Percentiles rank a stretch among this genome's conserved stretches.
These are phyloP conservation scores for Zoysia pacifica DNA, from an alignment of 176 grass and related monocot species.

Conservation along the genomic window DNA sequence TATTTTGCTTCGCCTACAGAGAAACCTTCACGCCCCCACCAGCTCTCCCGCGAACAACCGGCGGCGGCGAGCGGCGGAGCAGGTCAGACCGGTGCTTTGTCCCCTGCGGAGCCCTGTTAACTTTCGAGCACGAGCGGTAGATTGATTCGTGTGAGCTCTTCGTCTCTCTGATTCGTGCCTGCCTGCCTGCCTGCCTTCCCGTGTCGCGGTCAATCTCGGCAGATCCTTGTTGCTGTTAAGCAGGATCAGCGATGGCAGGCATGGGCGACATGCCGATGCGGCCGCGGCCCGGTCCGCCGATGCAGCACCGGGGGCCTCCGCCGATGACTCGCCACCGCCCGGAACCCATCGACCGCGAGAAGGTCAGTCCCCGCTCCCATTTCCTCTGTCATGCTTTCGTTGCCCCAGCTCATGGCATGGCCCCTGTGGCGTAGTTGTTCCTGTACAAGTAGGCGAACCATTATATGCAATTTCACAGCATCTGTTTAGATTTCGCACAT, in stretches of 20 bases:
- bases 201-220: constrained; percentile 17
- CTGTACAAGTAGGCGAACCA: not conserved
- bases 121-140: not conserved
- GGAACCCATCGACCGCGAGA: constrained; percentile 89
- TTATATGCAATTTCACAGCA: not conserved
- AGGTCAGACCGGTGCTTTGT: not conserved
- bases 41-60: constrained; percentile 5
- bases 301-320: constrained; percentile 72
- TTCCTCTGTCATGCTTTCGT: not conserved
- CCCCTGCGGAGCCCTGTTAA: not conserved
- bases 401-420: not conserved
- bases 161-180: not conserved
- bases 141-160: not conserved
- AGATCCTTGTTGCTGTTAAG: not conserved
- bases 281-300: constrained; percentile 57
- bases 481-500: constrained; percentile 15
- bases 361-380: constrained; percentile 43
- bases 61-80: constrained; percentile 4
- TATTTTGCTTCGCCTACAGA: not conserved
- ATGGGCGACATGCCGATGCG: constrained; percentile 59
- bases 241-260: constrained; percentile 45
- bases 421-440: not conserved
- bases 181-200: not conserved
- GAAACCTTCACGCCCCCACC: not conserved
- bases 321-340: constrained; percentile 65